Conservation (phyloP, 805 yeast species). For the Suhomyces sp. region DNA sequence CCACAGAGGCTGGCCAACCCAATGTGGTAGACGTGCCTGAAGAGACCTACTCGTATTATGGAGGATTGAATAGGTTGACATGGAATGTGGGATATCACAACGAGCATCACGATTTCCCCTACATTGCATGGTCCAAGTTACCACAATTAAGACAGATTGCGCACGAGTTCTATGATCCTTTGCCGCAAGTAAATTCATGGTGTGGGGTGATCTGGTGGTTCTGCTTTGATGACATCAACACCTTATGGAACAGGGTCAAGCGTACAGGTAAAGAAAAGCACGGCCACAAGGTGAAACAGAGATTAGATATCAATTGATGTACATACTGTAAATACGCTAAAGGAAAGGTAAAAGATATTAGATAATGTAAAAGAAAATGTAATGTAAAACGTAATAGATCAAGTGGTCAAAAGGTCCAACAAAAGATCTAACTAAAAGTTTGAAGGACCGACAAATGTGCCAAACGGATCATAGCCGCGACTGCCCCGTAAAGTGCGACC, state of each 20-base stretch:
- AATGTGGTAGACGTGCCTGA: constrained; percentile 40
- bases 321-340: neutral
- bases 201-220: constrained; percentile 70
- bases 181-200: constrained; percentile 81
- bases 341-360: neutral
- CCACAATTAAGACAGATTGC: constrained; percentile 66
- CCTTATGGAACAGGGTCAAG: constrained; percentile 79
- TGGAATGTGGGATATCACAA: constrained; percentile 95
- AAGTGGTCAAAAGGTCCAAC: no score
- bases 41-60: constrained; percentile 89
- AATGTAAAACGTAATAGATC: no score
- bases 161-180: constrained; percentile 73
- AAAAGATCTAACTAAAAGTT: no score
- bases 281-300: constrained; percentile 25
- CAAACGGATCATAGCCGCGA: neutral
- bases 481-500: neutral
- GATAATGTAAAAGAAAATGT: neutral
- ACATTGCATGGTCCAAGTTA: constrained; percentile 82
- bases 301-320: constrained; percentile 7
- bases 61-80: constrained; percentile 68
- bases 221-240: constrained; percentile 61
- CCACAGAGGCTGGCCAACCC: neutral
- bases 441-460: no score
- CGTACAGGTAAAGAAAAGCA: constrained; percentile 44
- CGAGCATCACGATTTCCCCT: constrained; percentile 96